phyloP scores from a whole-genome alignment of 208 protist genomes.

The Acanthamoeba castellanii region DNA sequence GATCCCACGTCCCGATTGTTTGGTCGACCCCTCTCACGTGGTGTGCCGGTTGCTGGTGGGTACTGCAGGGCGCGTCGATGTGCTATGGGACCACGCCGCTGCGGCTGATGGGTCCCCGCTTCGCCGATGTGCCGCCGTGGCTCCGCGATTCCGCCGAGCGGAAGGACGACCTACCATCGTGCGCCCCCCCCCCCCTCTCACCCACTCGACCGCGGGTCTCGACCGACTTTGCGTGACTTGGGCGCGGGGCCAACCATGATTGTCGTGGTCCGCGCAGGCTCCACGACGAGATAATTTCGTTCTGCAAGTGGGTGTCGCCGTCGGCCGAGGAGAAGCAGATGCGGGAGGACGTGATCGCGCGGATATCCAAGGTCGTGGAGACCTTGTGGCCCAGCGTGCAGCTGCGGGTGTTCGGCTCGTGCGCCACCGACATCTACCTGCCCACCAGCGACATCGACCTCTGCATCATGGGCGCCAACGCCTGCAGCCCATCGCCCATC shows the following conservation, averaged over 20 bases:
- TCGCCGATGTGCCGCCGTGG: constrained; percentile 19
- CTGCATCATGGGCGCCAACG: constrained; percentile 1
- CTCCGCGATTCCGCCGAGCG: background rate
- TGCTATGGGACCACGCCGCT: constrained; percentile 30
- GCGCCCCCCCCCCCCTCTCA: background rate
- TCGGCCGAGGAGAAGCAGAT: constrained; percentile 46
- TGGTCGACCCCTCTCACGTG: background rate
- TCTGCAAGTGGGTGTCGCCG: constrained; percentile 35
- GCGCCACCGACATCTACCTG: constrained; percentile 53
- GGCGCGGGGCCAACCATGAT: too few relatives aligned
- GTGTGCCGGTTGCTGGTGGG: background rate
- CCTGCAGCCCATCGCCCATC: constrained; percentile 5
- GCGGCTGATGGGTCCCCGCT: constrained; percentile 38
- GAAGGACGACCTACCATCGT: background rate
- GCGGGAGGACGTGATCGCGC: constrained; percentile 53
- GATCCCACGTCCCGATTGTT: background rate
- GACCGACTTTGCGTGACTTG: background rate
- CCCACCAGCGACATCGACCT: constrained; percentile 52
- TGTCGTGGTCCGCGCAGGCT: background rate
- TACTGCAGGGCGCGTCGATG: background rate
- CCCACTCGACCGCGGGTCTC: background rate
- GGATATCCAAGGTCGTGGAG: constrained; percentile 34
- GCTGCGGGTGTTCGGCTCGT: constrained; percentile 62
- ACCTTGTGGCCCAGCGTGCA: constrained; percentile 29
- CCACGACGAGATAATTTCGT: constrained; percentile 51